A percentile compares a stretch with the other conserved stretches of the same genome.
Evolutionary conservation across 805 yeast species (phyloP).

Genomic region (Yamadazyma sp.): DNA sequence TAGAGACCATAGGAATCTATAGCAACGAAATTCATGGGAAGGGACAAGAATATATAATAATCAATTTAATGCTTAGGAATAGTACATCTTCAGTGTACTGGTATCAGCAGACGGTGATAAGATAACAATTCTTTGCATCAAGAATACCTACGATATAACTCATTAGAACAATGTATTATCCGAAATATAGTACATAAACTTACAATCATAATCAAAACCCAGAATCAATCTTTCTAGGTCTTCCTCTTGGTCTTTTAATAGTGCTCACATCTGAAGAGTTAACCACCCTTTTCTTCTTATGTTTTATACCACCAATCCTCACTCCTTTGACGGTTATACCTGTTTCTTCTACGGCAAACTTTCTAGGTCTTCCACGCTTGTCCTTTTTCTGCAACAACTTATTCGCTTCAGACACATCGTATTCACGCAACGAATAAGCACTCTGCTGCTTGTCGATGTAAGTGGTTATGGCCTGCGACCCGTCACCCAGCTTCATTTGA

Average conservation of each 20-base stretch:
- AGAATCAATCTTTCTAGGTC: constrained; percentile 15
- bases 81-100: too few relatives aligned
- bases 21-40: too few relatives aligned
- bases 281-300: constrained; percentile 13
- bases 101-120: too few relatives aligned
- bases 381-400: constrained; percentile 40
- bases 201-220: constrained; percentile 3
- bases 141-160: too few relatives aligned
- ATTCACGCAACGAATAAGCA: constrained; percentile 10
- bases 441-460: constrained; percentile 9
- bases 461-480: constrained; percentile 9
- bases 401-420: constrained; percentile 34
- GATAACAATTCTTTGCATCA: too few relatives aligned
- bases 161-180: too few relatives aligned
- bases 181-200: not conserved
- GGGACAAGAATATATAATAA: too few relatives aligned
- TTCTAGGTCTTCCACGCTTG: constrained; percentile 52
- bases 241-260: constrained; percentile 16
- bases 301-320: constrained; percentile 37
- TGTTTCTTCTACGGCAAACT: constrained; percentile 47
- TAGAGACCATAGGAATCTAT: too few relatives aligned
- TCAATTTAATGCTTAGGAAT: too few relatives aligned
- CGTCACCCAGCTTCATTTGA: constrained; percentile 16
- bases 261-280: constrained; percentile 1
- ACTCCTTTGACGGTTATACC: constrained; percentile 46